Base-by-base conservation (phyloP, 768 basidiomycete species). In the Hortiboletus campestris region DNA sequence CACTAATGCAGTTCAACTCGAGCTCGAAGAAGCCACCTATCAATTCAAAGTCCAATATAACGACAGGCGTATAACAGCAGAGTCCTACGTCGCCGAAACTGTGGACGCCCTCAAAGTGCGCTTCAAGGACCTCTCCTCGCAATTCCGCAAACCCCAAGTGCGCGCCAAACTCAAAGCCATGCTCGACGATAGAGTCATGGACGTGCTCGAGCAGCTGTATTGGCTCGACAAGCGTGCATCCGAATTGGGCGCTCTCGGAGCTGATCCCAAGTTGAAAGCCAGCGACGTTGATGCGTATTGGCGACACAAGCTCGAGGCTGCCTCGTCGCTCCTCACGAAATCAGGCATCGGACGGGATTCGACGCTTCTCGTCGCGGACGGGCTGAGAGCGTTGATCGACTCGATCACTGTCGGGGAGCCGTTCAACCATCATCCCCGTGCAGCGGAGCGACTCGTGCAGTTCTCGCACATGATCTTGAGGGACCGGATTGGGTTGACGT, bases 1-100 rank as follows among this genome's bases (percentile, higher is more conserved):
- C 70, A 91, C 92, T 55, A 98, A 98, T 72, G 94, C 94, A 3
- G 97, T 98, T 11, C 94, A 97, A 65, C 84, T 98, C 38, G 97
- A 99, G 70, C 80, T 99, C 10, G 97, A 99, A 72, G 97, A 98
- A 66, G 87, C 97, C 3, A 88, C 87, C 13, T 99, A 99, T 71
- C 97, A 98, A 72, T 99, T 99, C 84, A 99, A 99, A 74, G 97
- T 99, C 2, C 89, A 95, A 70, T 93, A 92, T 75, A 99, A 99
- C 67, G 97, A 99, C 74, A 86, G 93, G 22, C 83, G 92, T 22
- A 91, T 98, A 56, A 89, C 91, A 1, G 87, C 97, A 12, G 97
- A 99, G 71, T 94, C 93, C 2, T 99, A 99, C 69, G 92, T 99
- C 46, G 95, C 97, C 8, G 97, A 98, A 74, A 94, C 95, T 2